Evolutionary conservation across 768 basidiomycete species (phyloP).

Genomic region (Boletus vermiculosoides): DNA sequence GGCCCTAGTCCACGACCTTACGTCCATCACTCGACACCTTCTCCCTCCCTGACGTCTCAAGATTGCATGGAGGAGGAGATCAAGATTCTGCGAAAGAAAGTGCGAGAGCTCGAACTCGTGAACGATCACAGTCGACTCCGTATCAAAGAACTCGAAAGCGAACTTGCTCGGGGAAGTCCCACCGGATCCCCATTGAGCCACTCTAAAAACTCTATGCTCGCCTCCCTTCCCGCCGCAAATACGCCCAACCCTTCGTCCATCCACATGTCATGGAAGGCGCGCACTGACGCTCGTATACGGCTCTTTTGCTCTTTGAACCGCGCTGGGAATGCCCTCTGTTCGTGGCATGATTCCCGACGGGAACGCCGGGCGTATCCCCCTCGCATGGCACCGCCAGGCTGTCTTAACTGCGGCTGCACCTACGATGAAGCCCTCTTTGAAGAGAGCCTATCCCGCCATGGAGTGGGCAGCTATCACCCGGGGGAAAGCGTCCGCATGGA

Average conservation of each 20-base stretch:
- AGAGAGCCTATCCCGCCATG: constrained; percentile 75
- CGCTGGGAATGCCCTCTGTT: constrained; percentile 84
- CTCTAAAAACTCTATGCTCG: constrained; percentile 12
- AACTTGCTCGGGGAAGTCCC: constrained; percentile 37
- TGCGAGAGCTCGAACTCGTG: constrained; percentile 64
- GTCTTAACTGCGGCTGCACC: constrained; percentile 85
- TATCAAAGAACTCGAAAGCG: constrained; percentile 46
- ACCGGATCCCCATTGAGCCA: constrained; percentile 24
- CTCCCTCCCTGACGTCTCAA: constrained; percentile 13
- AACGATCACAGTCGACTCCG: constrained; percentile 51
- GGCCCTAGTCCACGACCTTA: constrained; percentile 22
- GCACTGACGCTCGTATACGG: constrained; percentile 70
- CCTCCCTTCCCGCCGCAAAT: constrained; percentile 20
- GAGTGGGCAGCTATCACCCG: constrained; percentile 78
- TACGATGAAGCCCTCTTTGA: constrained; percentile 85
- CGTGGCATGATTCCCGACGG: constrained; percentile 87
- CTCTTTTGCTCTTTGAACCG: constrained; percentile 81
- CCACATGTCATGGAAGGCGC: constrained; percentile 62
- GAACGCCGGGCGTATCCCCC: constrained; percentile 78
- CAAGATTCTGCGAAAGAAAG: constrained; percentile 50
- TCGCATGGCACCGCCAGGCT: constrained; percentile 73
- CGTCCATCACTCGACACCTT: constrained; percentile 13
- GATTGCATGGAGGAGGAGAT: constrained; percentile 49
- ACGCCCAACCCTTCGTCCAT: constrained; percentile 42
- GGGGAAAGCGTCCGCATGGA: constrained; percentile 89